Evolutionary conservation across 768 basidiomycete genomes (phyloP).

Genomic region (Tylopilus intermedius): DNA sequence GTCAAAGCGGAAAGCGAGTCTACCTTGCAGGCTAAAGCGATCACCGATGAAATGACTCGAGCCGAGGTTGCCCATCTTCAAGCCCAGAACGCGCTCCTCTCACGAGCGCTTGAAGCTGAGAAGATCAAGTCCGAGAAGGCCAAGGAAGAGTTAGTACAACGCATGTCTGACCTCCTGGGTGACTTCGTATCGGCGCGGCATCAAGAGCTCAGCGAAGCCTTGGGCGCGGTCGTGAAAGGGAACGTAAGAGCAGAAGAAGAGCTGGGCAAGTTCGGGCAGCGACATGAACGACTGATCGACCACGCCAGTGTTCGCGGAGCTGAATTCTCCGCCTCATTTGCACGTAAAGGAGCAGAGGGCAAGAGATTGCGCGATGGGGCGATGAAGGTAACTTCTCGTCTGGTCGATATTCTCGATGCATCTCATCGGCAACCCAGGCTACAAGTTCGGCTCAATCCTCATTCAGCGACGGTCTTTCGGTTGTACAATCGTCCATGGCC

Average conservation of each 20-base stretch:
- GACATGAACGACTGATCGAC: constrained; percentile 45
- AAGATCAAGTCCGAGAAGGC: constrained; percentile 60
- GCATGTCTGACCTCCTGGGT: constrained; percentile 65
- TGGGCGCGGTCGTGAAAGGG: constrained; percentile 47
- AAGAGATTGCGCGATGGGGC: constrained; percentile 55
- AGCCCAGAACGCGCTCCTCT: constrained; percentile 65
- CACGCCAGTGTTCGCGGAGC: constrained; percentile 38
- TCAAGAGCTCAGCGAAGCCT: constrained; percentile 53
- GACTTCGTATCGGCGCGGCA: constrained; percentile 70
- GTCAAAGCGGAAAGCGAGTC: constrained; percentile 51
- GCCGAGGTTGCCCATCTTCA: constrained; percentile 58
- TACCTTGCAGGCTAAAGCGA: constrained; percentile 43
- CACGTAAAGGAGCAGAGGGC: constrained; percentile 45
- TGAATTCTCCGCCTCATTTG: constrained; percentile 38
- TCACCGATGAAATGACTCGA: constrained; percentile 43
- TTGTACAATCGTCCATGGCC: constrained; percentile 41
- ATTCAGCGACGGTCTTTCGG: constrained; percentile 39
- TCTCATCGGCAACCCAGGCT: constrained; percentile 34
- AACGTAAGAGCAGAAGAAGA: constrained; percentile 54
- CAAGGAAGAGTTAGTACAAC: constrained; percentile 69
- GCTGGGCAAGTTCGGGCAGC: constrained; percentile 42
- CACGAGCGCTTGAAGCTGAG: constrained; percentile 60
- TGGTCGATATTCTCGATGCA: background rate
- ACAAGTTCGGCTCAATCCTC: constrained; percentile 35
- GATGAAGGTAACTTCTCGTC: constrained; percentile 46